Evolutionary conservation across 2,329 filamentous ascomycete species (phyloP).

Genomic region (Pseudomassariella vexata): DNA sequence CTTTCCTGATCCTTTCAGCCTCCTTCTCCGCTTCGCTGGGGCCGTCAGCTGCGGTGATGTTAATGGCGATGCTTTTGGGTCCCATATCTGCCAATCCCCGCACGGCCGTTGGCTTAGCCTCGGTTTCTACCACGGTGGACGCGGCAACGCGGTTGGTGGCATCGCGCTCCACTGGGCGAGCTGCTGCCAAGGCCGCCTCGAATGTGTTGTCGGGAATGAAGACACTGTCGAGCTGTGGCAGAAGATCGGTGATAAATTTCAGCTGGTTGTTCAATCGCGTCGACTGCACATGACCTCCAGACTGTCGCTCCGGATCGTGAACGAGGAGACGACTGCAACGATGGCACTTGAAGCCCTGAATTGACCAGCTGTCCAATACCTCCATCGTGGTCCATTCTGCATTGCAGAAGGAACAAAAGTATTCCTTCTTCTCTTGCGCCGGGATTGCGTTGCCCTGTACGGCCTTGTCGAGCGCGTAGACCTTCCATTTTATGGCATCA

Average conservation of each 20-base stretch:
- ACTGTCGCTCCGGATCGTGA: constrained; percentile 60
- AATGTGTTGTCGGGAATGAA: constrained; percentile 71
- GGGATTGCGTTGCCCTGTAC: constrained; percentile 80
- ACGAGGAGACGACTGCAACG: constrained; percentile 63
- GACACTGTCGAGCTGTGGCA: constrained; percentile 71
- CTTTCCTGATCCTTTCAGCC: constrained; percentile 58
- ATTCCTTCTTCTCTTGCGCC: constrained; percentile 84
- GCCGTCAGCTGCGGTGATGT: constrained; percentile 60
- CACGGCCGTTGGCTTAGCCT: constrained; percentile 57
- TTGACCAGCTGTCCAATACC: constrained; percentile 70
- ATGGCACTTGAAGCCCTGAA: constrained; percentile 74
- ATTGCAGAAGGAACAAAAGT: constrained; percentile 75
- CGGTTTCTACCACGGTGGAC: constrained; percentile 51
- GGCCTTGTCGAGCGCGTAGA: constrained; percentile 81
- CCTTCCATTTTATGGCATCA: constrained; percentile 92
- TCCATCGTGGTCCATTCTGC: constrained; percentile 87
- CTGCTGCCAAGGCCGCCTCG: constrained; percentile 59
- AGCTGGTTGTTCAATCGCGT: constrained; percentile 74
- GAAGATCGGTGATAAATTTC: constrained; percentile 68
- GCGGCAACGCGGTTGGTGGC: constrained; percentile 59
- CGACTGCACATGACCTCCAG: constrained; percentile 67
- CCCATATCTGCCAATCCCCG: constrained; percentile 62
- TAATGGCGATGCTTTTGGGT: constrained; percentile 64
- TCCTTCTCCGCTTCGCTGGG: constrained; percentile 62
- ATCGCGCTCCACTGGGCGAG: constrained; percentile 60